Evolutionary conservation across 495 filamentous ascomycete genomes (phyloP), one percentile per base, ranked within the genome.

Genomic region (Elasticomyces elasticus): DNA sequence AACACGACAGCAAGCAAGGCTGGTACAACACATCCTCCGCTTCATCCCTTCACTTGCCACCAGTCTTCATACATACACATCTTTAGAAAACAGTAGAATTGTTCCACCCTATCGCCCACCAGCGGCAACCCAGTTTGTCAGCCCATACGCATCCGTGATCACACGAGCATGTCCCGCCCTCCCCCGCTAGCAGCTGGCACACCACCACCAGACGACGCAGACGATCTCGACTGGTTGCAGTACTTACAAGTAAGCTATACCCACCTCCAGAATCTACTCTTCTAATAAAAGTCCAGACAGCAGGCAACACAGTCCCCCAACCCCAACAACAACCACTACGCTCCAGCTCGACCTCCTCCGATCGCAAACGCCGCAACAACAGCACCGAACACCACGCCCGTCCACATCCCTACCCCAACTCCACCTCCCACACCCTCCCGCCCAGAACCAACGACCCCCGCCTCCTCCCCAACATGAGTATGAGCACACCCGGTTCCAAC

Each of bases 161-260:
- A 45, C 42, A 23, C 42, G 42, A 45, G 42, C 42, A 45, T 37
- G 17, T 9, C 20, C 5, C 19, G 42, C 6, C 42, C 11, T 45
- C 42, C 42, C 4, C 42, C 2, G 5, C 24, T 23, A 45, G 19
- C 42, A 19, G 20, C 42, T 12, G 20, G 6, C 42, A 23, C 5
- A 7, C 19, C 42, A 45, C 11, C 42, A 23, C 15, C 35, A 40
- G 35, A 12, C 3, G 13, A 12, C 35, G 35, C 22, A 5, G 42
- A 49, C 13, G 45, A 49, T 25, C 45, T 28, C 25, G 13, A 24
- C 2, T 49, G 45, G 45, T 27, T 49, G 45, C 24, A 49, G n/a
- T 49, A 15, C 25, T 13, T 49, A 15, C 24, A 27, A 3, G 42
- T 45, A 45, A 23, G 17, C 42, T 11, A 10, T 4, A 15, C 5